phyloP scores from a whole-genome alignment of 1,284 basidiomycete genomes.

The Ustanciosporium gigantosporum region DNA sequence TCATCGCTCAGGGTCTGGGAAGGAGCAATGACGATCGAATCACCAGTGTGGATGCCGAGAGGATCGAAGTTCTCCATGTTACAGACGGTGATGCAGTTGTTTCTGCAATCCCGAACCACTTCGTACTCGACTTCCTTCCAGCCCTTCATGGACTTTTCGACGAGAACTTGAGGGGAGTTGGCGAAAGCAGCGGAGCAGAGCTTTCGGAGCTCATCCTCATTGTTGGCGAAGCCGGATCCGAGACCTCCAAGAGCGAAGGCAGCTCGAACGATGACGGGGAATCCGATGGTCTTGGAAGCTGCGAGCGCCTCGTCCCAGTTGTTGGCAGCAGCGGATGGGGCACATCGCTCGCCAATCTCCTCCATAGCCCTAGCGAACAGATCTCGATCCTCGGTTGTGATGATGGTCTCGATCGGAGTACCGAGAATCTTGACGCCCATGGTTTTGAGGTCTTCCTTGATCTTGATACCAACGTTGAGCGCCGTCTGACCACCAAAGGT shows the following conservation, averaged over 20 bases:
- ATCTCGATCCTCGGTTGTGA: constrained; percentile 94
- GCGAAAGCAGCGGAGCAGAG: constrained; percentile 83
- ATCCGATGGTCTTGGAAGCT: constrained; percentile 88
- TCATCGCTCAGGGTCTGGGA: constrained; percentile 85
- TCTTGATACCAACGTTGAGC: constrained; percentile 91
- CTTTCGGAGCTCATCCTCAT: constrained; percentile 82
- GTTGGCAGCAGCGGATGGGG: constrained; percentile 77
- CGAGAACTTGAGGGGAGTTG: constrained; percentile 92
- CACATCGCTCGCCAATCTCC: constrained; percentile 92
- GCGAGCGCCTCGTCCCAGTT: constrained; percentile 76
- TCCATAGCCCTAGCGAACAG: constrained; percentile 93
- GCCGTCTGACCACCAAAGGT: constrained; percentile 99
- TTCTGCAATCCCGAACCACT: constrained; percentile 94
- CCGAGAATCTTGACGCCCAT: constrained; percentile 87
- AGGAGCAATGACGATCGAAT: constrained; percentile 97
- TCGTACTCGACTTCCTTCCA: constrained; percentile 97
- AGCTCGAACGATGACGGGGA: constrained; percentile 93
- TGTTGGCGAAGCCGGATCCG: constrained; percentile 89
- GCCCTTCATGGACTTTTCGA: constrained; percentile 99
- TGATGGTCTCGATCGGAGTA: constrained; percentile 95
- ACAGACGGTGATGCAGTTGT: constrained; percentile 98
- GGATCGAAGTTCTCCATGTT: constrained; percentile 99
- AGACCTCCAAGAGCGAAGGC: constrained; percentile 95
- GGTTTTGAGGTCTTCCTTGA: constrained; percentile 88
- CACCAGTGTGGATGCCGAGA: constrained; percentile 95